phyloP scores from a whole-genome alignment of 257 asterid genomes.

The Solanum boliviense region DNA sequence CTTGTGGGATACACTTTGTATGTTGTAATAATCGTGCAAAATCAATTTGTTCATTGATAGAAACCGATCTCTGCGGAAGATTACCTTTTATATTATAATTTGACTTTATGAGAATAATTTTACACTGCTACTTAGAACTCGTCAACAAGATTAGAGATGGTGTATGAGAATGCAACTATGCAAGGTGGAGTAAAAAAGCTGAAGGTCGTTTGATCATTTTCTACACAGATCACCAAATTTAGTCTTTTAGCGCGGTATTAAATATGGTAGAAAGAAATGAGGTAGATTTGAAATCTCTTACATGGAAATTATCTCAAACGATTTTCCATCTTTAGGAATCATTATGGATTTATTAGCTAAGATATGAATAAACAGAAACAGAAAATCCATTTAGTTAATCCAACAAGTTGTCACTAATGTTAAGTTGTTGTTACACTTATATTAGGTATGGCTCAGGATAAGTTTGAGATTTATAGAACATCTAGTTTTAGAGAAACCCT shows the following conservation, averaged over 20 bases:
- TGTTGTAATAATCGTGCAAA: background rate
- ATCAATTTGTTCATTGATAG: background rate
- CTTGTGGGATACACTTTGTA: background rate
- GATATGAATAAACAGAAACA: background rate
- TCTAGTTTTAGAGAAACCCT: background rate
- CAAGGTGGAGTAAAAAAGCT: slow-evolving; percentile 12
- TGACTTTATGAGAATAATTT: background rate
- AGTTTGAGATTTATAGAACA: background rate
- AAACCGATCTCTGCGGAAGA: background rate
- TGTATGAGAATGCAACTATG: background rate
- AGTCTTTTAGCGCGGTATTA: background rate
- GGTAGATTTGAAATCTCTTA: background rate
- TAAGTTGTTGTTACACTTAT: background rate
- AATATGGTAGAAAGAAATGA: background rate
- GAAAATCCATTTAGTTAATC: background rate
- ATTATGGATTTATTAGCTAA: background rate
- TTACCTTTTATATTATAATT: background rate
- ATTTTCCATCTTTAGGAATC: background rate
- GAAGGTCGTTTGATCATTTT: background rate
- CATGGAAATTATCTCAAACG: background rate
- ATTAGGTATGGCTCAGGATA: background rate
- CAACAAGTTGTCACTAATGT: background rate
- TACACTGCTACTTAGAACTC: background rate
- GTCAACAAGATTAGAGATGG: background rate
- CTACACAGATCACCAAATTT: background rate